Base-by-base conservation (phyloP, 2,329 filamentous ascomycete genomes). In the Acrodontium crateriforme region DNA sequence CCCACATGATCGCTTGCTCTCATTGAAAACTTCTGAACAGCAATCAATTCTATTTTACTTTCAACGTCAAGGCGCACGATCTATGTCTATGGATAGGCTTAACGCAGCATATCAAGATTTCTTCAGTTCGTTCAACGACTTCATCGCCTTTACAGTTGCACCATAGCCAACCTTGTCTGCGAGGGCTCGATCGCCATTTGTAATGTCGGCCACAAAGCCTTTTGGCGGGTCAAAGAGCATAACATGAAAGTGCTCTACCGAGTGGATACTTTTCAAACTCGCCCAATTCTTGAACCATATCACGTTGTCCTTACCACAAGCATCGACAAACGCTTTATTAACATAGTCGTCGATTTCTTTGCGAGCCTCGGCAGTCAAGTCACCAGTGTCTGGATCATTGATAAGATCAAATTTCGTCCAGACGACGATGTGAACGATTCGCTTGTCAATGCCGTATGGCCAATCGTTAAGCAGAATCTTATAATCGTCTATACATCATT, bases 241-340 rank as follows among this genome's bases (percentile, higher is more conserved):
- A 47, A 94, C 77, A 54, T 95, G 87, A 48, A 95, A 89, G 52
- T 95, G 87, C 61, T 94, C 85, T 8, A 95, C 71, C 1, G 79
- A 73, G 43, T 83, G 72, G 16, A 95, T 71, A 14, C 78, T 89
- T 60, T 93, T 93, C 40, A 94, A 59, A 10, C 68, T 71, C 29
- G 64, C 69, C 83, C 84, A 93, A 47, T 95, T 95, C 60, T 80
- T 91, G 59, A 94, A 94, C 83, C 84, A 95, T 35, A 84, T 51
- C 24, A 79, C 70, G 36, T 65, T 55, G 14, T 63, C 60, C 14
- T 64, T 55, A 17, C 34, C 40, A 28, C 37, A 40, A 21, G 53
- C 54, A 3, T 53, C 53, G 10, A 67, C 61, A 49, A 94, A 94
- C 1, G 60, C 77, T 47, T 54, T 60, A 16, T 65, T 52, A 22